These are phyloP conservation scores for Cercophora sp. DNA, from an alignment of 495 filamentous ascomycete species.

Conservation along the genomic window DNA sequence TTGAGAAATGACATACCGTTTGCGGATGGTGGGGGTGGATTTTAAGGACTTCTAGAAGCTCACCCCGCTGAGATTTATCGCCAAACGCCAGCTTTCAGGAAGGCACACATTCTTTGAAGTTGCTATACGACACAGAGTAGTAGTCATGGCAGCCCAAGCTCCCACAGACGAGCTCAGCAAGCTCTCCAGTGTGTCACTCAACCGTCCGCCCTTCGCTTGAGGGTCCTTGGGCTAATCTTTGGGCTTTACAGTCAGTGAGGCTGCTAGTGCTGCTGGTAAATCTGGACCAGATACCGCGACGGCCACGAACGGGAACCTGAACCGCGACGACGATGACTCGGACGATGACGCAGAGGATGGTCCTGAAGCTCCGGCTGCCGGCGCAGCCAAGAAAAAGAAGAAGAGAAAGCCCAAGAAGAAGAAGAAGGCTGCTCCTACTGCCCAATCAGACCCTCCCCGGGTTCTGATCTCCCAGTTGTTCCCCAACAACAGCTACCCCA, in stretches of 20 bases:
- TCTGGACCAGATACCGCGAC: slow-evolving; percentile 37
- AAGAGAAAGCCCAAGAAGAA: slow-evolving; percentile 88
- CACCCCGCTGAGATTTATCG: too few relatives aligned
- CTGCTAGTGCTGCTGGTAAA: slow-evolving; percentile 50
- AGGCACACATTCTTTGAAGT: too few relatives aligned
- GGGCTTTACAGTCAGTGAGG: slow-evolving; percentile 30
- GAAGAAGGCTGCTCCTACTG: slow-evolving; percentile 68
- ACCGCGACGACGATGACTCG: slow-evolving; percentile 63
- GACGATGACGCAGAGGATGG: slow-evolving; percentile 56
- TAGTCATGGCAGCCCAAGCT: slow-evolving; percentile 41
- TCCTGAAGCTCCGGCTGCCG: slow-evolving; percentile 27
- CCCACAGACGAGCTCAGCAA: slow-evolving; percentile 40
- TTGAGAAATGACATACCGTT: slow-evolving; percentile 1
- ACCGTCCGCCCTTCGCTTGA: not conserved
- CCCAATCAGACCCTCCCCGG: slow-evolving; percentile 73
- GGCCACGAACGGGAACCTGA: slow-evolving; percentile 53
- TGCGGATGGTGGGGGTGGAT: not conserved
- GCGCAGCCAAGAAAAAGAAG: slow-evolving; percentile 51
- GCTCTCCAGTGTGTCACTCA: slow-evolving; percentile 41
- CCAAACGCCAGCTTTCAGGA: too few relatives aligned
- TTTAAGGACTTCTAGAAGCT: too few relatives aligned
- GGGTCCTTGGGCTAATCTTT: not conserved
- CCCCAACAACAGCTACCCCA: slow-evolving; percentile 67
- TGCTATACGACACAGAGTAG: too few relatives aligned
- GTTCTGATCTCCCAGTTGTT: slow-evolving; percentile 74